phyloP scores from a whole-genome alignment of 176 grass and related monocot species.

The Phyllostachys edulis region DNA sequence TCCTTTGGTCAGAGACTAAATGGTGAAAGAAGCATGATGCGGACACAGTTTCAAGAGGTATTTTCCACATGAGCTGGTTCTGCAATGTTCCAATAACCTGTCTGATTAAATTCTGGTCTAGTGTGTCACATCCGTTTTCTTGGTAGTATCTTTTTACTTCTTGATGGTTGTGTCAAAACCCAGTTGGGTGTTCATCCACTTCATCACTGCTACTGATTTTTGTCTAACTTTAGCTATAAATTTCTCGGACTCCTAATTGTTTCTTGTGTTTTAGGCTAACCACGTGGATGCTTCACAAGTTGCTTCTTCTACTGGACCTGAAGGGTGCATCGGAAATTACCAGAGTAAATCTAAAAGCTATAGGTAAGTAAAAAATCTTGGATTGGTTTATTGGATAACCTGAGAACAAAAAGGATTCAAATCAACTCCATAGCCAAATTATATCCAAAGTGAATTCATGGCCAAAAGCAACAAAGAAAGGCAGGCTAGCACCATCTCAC shows the following conservation, averaged over 20 bases:
- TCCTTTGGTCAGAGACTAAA: constrained; percentile 20
- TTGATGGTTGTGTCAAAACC: constrained; percentile 13
- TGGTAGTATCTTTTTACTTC: background rate
- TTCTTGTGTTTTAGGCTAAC: constrained; percentile 40
- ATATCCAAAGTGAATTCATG: background rate
- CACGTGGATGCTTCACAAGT: constrained; percentile 29
- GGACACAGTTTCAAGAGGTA: constrained; percentile 41
- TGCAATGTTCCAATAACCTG: constrained; percentile 16
- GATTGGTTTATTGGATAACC: background rate
- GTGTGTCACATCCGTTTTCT: background rate
- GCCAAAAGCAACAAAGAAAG: background rate
- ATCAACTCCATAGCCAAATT: background rate
- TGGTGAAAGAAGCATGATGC: constrained; percentile 21
- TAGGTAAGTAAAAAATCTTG: constrained; percentile 34
- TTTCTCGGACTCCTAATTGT: constrained; percentile 21
- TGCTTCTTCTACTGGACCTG: constrained; percentile 40
- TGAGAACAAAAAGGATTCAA: background rate
- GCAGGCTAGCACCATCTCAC: background rate
- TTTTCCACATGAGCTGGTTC: constrained; percentile 4
- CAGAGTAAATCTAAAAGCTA: constrained; percentile 43
- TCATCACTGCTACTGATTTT: constrained; percentile 19
- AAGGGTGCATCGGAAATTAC: constrained; percentile 7
- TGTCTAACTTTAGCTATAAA: background rate
- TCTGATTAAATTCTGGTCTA: background rate
- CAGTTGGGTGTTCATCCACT: constrained; percentile 2